These are phyloP conservation scores for Stephanodiscus triporus DNA, from an alignment of 108 stramenopile genomes.

Conservation along the genomic window DNA sequence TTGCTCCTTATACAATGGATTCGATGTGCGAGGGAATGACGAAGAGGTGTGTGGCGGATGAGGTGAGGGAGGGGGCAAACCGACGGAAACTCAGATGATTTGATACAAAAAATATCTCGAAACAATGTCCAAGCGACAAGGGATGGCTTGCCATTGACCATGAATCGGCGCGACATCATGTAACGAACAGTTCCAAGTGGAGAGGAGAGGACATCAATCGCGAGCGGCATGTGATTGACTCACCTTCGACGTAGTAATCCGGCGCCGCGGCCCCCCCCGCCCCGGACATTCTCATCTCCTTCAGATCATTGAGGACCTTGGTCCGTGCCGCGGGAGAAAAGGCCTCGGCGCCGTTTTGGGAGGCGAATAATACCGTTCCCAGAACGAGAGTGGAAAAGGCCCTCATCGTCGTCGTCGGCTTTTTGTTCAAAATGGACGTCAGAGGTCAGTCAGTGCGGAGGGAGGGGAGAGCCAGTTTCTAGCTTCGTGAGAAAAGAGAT, in stretches of 20 bases:
- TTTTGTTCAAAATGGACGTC: not conserved
- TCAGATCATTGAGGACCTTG: constrained; percentile 30
- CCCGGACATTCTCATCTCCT: constrained; percentile 34
- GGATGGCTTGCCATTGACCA: not conserved
- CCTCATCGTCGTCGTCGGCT: constrained; percentile 24
- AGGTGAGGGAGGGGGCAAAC: no score
- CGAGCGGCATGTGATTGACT: not conserved
- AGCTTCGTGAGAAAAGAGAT: no score
- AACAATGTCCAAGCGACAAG: no score
- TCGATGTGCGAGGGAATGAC: not conserved
- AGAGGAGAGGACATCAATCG: not conserved
- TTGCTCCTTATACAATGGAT: constrained; percentile 54
- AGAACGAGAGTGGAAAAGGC: constrained; percentile 28
- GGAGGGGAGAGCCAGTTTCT: no score
- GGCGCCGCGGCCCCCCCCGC: constrained; percentile 27
- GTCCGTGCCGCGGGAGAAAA: constrained; percentile 32
- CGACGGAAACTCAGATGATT: no score
- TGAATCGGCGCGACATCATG: no score
- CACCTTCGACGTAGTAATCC: constrained; percentile 27
- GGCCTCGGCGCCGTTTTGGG: constrained; percentile 26
- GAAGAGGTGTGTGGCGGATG: no score
- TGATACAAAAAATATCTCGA: no score
- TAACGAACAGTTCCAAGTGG: constrained; percentile 10
- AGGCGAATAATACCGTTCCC: constrained; percentile 13
- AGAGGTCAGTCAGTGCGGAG: no score